A percentile compares a stretch with the other conserved stretches of the same genome.
Evolutionary conservation across 176 grass and related monocot species (phyloP).

Genomic region (Aegilops bicornis): DNA sequence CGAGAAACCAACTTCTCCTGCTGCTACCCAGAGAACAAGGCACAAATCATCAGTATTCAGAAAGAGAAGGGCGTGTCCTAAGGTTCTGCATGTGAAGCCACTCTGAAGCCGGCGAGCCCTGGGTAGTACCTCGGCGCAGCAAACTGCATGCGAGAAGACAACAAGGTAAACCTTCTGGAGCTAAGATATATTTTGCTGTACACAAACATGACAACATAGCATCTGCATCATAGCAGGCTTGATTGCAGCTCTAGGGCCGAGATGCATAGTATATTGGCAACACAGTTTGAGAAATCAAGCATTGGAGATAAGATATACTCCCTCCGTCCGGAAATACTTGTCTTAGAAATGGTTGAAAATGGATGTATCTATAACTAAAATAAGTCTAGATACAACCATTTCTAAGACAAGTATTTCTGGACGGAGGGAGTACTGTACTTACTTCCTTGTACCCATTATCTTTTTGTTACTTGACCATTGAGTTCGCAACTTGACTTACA

Average conservation of each 20-base stretch:
- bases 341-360: too few relatives aligned
- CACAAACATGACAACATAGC: background rate
- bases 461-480: conserved; percentile 7
- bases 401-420: too few relatives aligned
- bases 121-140: background rate
- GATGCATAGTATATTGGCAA: background rate
- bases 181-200: background rate
- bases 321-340: too few relatives aligned
- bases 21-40: too few relatives aligned
- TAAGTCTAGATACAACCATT: too few relatives aligned
- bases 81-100: conserved; percentile 85
- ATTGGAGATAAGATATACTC: background rate
- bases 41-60: background rate
- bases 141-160: too few relatives aligned
- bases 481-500: conserved; percentile 50
- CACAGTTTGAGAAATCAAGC: background rate
- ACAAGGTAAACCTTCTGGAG: too few relatives aligned
- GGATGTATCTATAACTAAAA: too few relatives aligned
- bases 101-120: conserved; percentile 48
- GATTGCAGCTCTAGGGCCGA: background rate
- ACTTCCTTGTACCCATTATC: background rate
- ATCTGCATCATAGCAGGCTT: background rate
- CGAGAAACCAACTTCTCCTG: too few relatives aligned
- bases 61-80: background rate
- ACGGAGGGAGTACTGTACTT: too few relatives aligned